Evolutionary conservation across 1,284 basidiomycete genomes (phyloP), one percentile per base, ranked within the genome.

Genomic region (Polyporus tsugae): DNA sequence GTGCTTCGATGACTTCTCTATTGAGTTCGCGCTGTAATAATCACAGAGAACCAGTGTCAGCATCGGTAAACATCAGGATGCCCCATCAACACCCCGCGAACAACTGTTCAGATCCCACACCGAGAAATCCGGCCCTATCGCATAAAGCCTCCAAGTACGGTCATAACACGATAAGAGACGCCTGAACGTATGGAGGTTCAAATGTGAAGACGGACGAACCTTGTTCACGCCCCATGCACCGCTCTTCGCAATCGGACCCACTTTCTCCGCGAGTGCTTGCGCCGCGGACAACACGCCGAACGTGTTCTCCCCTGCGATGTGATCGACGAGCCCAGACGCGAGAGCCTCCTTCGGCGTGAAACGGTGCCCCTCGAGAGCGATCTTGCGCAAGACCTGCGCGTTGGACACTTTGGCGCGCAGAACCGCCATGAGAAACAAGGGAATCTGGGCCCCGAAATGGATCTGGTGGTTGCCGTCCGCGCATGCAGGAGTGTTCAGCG

Each of bases 281-380:
- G 91, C 91, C 66, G 87, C 87, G 19, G 81, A 81, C 25, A 96
- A 75, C 4, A 97, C 85, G 58, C 83, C 85, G 58, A 87, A 84
- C 0, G 90, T 89, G 36, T 83, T 79, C 42, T 82, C 78, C 63
- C 82, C 82, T 33, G 89, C 93, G 59, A 93, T 77, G 69, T 87
- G 83, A 77, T 98, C 96, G 29, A 98, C 81, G 11, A 98, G 79
- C 5, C 93, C 91, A 19, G 83, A 84, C 11, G 85, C 78, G 5
- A 90, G 81, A 1, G 94, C 91, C 78, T 97, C 95, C 15, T 81
- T 73, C 6, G 95, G 91, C 1, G 91, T 89, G 80, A 95, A 97
- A 52, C 94, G 87, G 74, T 95, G 88, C 0, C 94, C 96, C 75
- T 96, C 94, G 5, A 97, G 84, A 13, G 92, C 88, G 39, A 96